Evolutionary conservation across 2,329 filamentous ascomycete species (phyloP).

Genomic region (Aaosphaeria arxii): DNA sequence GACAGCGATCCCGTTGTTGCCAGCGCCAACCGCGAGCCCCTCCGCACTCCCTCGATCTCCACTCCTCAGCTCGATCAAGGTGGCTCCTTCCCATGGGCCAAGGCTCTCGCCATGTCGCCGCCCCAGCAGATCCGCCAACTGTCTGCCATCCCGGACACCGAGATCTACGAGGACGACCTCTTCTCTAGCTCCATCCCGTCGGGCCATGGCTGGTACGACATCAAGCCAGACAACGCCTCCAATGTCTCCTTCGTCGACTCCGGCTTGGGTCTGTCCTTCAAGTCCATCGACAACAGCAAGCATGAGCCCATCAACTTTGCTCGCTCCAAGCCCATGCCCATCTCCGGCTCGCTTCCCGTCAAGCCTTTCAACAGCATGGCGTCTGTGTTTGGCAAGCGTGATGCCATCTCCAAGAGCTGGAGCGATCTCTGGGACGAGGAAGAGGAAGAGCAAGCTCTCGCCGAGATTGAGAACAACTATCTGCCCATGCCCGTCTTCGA

Average conservation of each 20-base stretch:
- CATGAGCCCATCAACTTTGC: slow-evolving; percentile 48
- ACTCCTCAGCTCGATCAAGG: slow-evolving; percentile 73
- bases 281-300: slow-evolving; percentile 57
- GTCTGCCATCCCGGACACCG: slow-evolving; percentile 76
- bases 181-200: slow-evolving; percentile 74
- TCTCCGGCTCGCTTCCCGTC: slow-evolving; percentile 72
- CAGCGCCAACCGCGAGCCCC: slow-evolving; percentile 84
- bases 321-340: slow-evolving; percentile 70
- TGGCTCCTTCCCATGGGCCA: slow-evolving; percentile 92
- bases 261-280: slow-evolving; percentile 75
- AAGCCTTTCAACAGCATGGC: slow-evolving; percentile 68
- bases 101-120: slow-evolving; percentile 76
- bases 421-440: slow-evolving; percentile 98
- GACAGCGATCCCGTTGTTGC: slow-evolving; percentile 75
- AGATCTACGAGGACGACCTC: slow-evolving; percentile 78
- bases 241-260: slow-evolving; percentile 83
- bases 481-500: slow-evolving; percentile 40
- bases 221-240: slow-evolving; percentile 73
- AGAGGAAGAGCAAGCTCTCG: slow-evolving; percentile 64
- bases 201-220: slow-evolving; percentile 69
- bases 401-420: slow-evolving; percentile 95
- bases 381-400: slow-evolving; percentile 74
- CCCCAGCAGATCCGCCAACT: slow-evolving; percentile 74
- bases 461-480: slow-evolving; percentile 61
- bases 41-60: slow-evolving; percentile 92